A percentile compares a stretch with the other conserved stretches of the same genome.
Conservation (phyloP, 2,329 filamentous ascomycete species). For the Mycogone perniciosa region DNA sequence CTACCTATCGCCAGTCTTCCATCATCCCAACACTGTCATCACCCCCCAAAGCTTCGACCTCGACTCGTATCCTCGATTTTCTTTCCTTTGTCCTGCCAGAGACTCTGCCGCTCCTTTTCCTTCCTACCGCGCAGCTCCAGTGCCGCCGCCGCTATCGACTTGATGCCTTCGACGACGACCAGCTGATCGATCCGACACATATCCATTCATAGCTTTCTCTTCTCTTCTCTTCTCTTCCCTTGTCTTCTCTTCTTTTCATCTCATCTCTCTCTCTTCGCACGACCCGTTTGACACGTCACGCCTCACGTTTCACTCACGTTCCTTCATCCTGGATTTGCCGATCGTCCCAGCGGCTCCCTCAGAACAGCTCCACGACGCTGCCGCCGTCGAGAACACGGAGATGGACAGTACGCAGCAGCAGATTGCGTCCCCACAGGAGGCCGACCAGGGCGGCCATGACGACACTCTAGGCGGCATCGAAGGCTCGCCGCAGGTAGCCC, state of each 20-base stretch:
- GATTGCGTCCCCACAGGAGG: neutral
- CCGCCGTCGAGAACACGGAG: constrained; percentile 48
- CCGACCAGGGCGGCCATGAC: constrained; percentile 24
- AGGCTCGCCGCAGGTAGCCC: constrained; percentile 35
- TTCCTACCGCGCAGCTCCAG: constrained; percentile 4
- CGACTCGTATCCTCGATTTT: neutral
- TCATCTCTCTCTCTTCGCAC: constrained; percentile 6
- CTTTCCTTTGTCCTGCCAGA: constrained; percentile 12
- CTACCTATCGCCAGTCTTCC: too few relatives aligned
- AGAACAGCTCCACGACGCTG: constrained; percentile 20
- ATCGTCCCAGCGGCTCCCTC: constrained; percentile 25
- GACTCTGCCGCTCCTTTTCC: neutral
- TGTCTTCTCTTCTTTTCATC: constrained; percentile 13
- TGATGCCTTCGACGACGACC: constrained; percentile 20
- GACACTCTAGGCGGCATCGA: constrained; percentile 47
- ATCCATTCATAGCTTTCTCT: constrained; percentile 2
- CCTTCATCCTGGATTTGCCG: constrained; percentile 47
- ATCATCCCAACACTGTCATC: neutral
- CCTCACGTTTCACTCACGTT: neutral
- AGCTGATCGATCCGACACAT: neutral
- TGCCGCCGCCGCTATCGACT: constrained; percentile 16
- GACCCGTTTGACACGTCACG: constrained; percentile 4
- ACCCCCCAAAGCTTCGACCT: neutral
- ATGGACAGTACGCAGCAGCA: constrained; percentile 18
- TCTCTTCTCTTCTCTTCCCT: constrained; percentile 14